Evolutionary conservation across 1,284 basidiomycete genomes (phyloP), one percentile per base, ranked within the genome.

Genomic region (Ganoderma boninense): DNA sequence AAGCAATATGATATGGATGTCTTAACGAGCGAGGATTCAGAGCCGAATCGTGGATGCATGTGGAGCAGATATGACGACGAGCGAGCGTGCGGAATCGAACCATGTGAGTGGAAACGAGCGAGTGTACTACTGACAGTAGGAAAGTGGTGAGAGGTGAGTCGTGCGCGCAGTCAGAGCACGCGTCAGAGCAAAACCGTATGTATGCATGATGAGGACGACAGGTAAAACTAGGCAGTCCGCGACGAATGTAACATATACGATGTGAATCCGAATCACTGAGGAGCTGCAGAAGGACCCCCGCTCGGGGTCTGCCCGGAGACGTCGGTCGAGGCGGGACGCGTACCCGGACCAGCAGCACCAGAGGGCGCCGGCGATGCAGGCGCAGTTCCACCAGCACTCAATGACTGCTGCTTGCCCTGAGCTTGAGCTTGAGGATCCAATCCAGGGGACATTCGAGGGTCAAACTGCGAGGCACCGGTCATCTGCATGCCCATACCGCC

Each of bases 401-500:
- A 23, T 7, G n/a, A 38, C 42, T 16, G 40, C 40, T 35, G 54
- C 38, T 62, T 42, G 14, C 8, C 59, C 11, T 40, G 57, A 16
- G 57, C 57, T 59, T 59, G 56, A 18, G 29, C 16, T n/a, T 38
- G 59, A 13, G 59, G 1, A 11, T 74, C 71, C 2, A 67, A 73
- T 49, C 69, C 68, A 1, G 74, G 78, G 1, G 76, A 71, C 67
- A 74, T 73, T 44, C 75, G 75, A 7, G 74, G 42, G 63, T 77
- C 77, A 71, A 77, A 77, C 38, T 62, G 64, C 26, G 75, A 73
- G n/a, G 62, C 75, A 16, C 75, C 73, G 23, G 73, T 76, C 71
- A 73, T 73, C 67, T 73, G 71, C 74, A 74, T 84, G 40, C 81
- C 81, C 73, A 76, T 76, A 0, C 76, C 74, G 0, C 71, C 74